A percentile compares a stretch with the other conserved stretches of the same genome.
Conservation (phyloP, 345 rosid species). For the Boechera retrofracta region DNA sequence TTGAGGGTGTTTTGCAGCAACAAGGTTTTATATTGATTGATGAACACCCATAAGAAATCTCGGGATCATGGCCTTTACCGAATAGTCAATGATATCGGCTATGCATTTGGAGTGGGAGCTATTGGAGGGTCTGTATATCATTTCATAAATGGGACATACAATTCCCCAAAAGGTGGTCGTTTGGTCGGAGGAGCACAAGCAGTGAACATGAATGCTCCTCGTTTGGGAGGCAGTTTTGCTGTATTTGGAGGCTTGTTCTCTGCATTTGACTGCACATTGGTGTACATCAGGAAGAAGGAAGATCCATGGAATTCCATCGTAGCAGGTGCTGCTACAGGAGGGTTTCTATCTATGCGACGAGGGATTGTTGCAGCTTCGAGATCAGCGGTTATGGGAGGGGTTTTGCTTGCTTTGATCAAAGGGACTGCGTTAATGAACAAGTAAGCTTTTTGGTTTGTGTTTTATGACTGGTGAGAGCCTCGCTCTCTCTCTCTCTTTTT, state of each 20-base stretch:
- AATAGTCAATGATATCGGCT: conserved; percentile 59
- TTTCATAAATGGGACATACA: conserved; percentile 61
- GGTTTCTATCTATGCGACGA: conserved; percentile 67
- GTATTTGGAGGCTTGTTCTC: conserved; percentile 72
- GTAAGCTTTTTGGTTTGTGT: conserved; percentile 1
- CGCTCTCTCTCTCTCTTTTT: neutral
- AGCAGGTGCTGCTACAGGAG: conserved; percentile 81
- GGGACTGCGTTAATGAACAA: conserved; percentile 61
- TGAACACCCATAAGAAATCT: conserved; percentile 68
- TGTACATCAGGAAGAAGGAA: conserved; percentile 69
- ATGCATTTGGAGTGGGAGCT: conserved; percentile 71
- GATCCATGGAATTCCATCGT: conserved; percentile 79
- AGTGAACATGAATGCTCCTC: conserved; percentile 76
- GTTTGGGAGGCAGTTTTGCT: conserved; percentile 76
- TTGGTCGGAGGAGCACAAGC: conserved; percentile 70
- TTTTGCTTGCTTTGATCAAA: conserved; percentile 65
- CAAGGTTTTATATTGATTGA: conserved; percentile 19
- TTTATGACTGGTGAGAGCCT: neutral
- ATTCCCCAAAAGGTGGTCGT: conserved; percentile 65
- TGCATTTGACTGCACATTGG: conserved; percentile 63
- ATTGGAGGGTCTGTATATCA: conserved; percentile 74
- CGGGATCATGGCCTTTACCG: conserved; percentile 60
- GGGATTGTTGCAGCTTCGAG: conserved; percentile 62
- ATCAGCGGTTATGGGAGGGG: conserved; percentile 59
- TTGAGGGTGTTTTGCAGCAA: conserved; percentile 20